phyloP scores from a whole-genome alignment of 176 grass and related monocot species.

The Melocanna baccifera region DNA sequence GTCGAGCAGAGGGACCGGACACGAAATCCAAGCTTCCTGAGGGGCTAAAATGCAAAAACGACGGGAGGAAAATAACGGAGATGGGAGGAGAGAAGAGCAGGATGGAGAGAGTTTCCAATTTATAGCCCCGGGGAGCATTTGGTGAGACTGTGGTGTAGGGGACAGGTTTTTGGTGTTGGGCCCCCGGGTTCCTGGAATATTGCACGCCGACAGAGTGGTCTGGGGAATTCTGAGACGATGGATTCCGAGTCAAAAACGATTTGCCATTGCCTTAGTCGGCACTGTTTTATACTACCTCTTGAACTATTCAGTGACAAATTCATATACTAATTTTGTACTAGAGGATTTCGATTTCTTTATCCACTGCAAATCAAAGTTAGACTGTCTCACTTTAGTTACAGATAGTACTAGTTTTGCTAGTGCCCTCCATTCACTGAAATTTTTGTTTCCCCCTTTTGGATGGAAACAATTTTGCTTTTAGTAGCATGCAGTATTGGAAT shows the following conservation, averaged over 20 bases:
- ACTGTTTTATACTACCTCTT: not conserved
- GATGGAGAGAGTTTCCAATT: not conserved
- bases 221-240: not conserved
- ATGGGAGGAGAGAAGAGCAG: conserved; percentile 20
- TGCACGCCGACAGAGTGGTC: not conserved
- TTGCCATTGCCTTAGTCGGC: not conserved
- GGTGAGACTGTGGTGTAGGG: conserved; percentile 12
- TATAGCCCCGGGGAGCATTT: conserved; percentile 32
- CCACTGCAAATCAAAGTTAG: conserved; percentile 1
- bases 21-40: conserved; percentile 20
- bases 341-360: not conserved
- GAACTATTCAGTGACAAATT: not conserved
- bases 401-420: no score
- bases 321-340: not conserved
- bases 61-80: conserved; percentile 25
- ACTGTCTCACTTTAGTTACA: not conserved
- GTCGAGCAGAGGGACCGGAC: not conserved
- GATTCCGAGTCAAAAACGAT: conserved; percentile 2
- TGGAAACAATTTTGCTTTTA: not conserved
- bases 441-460: not conserved
- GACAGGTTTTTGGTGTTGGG: not conserved
- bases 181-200: not conserved
- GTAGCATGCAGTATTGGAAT: not conserved
- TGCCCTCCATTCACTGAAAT: not conserved
- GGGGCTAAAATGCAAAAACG: conserved; percentile 45